Conservation (phyloP, 2,329 filamentous ascomycete species). For the Calonectria naviculata region DNA sequence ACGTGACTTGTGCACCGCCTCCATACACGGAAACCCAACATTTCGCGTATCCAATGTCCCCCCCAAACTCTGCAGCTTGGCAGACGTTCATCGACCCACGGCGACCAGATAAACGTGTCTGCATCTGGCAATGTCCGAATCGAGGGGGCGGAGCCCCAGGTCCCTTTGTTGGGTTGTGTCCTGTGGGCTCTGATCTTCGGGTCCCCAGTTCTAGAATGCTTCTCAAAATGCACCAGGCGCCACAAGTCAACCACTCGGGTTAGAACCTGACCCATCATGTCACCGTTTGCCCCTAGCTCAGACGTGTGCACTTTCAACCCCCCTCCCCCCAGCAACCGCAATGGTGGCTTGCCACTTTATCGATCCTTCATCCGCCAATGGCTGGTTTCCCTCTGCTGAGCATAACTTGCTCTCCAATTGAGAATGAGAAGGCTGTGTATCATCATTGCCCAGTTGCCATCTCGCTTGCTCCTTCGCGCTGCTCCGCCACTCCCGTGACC, state of each 20-base stretch:
- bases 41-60: background rate
- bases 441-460: background rate
- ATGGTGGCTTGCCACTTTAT: background rate
- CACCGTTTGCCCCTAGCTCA: background rate
- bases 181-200: background rate
- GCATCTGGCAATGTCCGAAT: conserved; percentile 5
- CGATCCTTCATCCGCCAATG: background rate
- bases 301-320: background rate
- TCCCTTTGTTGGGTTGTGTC: background rate
- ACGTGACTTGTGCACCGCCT: conserved; percentile 24
- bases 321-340: background rate
- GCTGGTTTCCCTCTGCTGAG: background rate
- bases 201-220: conserved; percentile 11
- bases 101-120: background rate
- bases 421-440: conserved; percentile 4
- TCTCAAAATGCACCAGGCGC: background rate
- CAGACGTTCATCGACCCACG: background rate
- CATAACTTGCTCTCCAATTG: background rate
- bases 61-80: background rate
- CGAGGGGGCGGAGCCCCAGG: background rate
- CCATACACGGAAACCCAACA: conserved; percentile 8
- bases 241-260: conserved; percentile 3
- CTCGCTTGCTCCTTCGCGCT: background rate
- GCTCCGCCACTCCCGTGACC: conserved; percentile 6
- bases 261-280: background rate